Conservation (phyloP, 148 eudicot species). For the Heliamphora exappendiculata region DNA sequence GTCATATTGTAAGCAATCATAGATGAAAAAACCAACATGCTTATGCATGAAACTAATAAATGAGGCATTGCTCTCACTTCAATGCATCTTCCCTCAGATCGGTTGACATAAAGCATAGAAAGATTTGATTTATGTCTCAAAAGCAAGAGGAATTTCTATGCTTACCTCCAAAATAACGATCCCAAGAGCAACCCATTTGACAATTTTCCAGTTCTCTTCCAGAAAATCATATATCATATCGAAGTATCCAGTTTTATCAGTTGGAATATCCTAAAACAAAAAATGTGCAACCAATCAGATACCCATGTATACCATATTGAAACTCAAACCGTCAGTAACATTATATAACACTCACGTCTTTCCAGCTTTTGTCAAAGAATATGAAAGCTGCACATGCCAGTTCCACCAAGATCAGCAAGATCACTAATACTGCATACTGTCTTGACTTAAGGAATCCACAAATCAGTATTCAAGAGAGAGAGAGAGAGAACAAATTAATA, state of each 20-base stretch:
- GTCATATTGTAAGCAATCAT: background rate
- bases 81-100: background rate
- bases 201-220: slow-evolving; percentile 60
- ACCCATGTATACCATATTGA: background rate
- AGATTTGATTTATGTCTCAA: background rate
- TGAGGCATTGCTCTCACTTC: background rate
- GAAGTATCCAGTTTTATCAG: slow-evolving; percentile 77
- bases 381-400: slow-evolving; percentile 77
- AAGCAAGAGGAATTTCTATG: background rate
- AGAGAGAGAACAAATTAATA: background rate
- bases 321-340: background rate
- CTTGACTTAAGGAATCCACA: slow-evolving; percentile 49
- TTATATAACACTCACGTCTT: slow-evolving; percentile 45
- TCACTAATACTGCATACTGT: slow-evolving; percentile 69
- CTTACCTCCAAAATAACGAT: slow-evolving; percentile 74
- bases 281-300: background rate
- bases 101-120: background rate
- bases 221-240: slow-evolving; percentile 68
- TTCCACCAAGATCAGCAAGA: slow-evolving; percentile 77
- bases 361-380: slow-evolving; percentile 79
- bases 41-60: background rate
- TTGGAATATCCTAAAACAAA: slow-evolving; percentile 57
- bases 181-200: slow-evolving; percentile 89
- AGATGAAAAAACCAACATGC: background rate
- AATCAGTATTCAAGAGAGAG: background rate